Evolutionary conservation across 2,329 filamentous ascomycete species (phyloP), one percentile per base, ranked within the genome.

Genomic region (Diaporthe batatas): DNA sequence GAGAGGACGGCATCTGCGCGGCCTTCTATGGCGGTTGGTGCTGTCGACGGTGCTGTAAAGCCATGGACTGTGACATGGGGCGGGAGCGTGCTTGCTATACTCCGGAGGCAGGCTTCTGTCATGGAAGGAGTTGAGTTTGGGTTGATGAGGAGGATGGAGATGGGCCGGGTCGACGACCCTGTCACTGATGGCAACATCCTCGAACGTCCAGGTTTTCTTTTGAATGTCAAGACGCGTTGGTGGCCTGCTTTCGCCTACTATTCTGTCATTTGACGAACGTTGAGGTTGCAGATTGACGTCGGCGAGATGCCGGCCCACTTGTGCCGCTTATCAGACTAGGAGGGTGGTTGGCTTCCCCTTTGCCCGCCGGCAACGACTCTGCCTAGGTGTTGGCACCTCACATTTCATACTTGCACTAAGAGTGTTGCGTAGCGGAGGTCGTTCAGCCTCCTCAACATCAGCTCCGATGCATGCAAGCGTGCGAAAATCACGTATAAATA

Each of bases 71-170:
- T 81, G 58, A 88, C 84, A 74, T 86, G 81, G 6, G 84, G 80
- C 1, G 87, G 85, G 0, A 89, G 79, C 18, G 83, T 85, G 1
- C 81, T 77, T 34, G 79, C 72, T 18, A 87, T 77, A 59, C 83
- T 84, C 16, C 80, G 78, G 1, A 89, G 78, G 78, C 86, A 88
- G 54, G 83, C 84, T 44, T 87, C 81, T 29, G 90, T 91, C 88
- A 91, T 91, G 65, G 84, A 83, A 74, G 81, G 76, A 1, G 87
- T 89, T 14, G 88, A 90, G 79, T 91, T 91, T 25, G 90, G 90
- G 77, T 92, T 91, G 82, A 91, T 89, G 75, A 91, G 82, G 51
- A 91, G 84, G 73, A 91, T 87, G 71, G 77, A 81, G 73, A 80
- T 81, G 36, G 68, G 71, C 29, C 47, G 71, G 23, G 67, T 73